Percentiles rank a stretch among this genome's conserved stretches.
Evolutionary conservation across 805 yeast species (phyloP).

Genomic region (Kuraishia borneana): DNA sequence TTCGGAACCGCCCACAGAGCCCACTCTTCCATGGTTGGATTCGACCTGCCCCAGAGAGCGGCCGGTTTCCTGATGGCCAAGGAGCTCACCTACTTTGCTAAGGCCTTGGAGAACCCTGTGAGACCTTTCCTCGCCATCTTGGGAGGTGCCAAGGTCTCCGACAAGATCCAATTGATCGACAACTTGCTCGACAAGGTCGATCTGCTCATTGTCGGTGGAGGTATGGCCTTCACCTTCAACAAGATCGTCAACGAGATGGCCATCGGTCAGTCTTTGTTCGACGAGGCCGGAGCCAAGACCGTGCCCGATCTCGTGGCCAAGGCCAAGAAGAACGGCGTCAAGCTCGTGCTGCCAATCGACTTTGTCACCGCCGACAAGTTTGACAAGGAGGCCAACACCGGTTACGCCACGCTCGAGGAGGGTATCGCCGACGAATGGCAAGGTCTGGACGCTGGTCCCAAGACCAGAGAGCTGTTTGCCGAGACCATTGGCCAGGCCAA

Average conservation of each 20-base stretch:
- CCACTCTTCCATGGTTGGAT: constrained; percentile 98
- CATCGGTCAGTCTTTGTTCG: constrained; percentile 89
- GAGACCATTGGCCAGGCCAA: constrained; percentile 83
- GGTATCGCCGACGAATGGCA: constrained; percentile 95
- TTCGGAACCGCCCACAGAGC: constrained; percentile 99
- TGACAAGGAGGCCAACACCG: constrained; percentile 80
- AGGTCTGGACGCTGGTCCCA: constrained; percentile 95
- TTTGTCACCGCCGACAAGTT: constrained; percentile 93
- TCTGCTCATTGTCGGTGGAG: constrained; percentile 94
- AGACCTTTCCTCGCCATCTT: constrained; percentile 98
- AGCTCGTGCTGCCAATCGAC: constrained; percentile 90
- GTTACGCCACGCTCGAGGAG: constrained; percentile 73
- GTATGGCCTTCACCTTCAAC: constrained; percentile 99
- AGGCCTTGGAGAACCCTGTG: constrained; percentile 95
- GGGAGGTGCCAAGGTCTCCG: constrained; percentile 99
- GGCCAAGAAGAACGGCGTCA: constrained; percentile 94
- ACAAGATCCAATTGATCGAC: constrained; percentile 97
- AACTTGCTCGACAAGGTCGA: constrained; percentile 94
- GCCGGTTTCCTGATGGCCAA: constrained; percentile 98
- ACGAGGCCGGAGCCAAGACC: constrained; percentile 89
- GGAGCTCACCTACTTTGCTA: constrained; percentile 95
- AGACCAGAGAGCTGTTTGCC: constrained; percentile 69
- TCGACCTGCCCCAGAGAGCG: constrained; percentile 91
- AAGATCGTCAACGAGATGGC: constrained; percentile 77
- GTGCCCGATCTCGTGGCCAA: constrained; percentile 87